phyloP scores from a whole-genome alignment of 495 filamentous ascomycete genomes.

The Aspergillus campestris region DNA sequence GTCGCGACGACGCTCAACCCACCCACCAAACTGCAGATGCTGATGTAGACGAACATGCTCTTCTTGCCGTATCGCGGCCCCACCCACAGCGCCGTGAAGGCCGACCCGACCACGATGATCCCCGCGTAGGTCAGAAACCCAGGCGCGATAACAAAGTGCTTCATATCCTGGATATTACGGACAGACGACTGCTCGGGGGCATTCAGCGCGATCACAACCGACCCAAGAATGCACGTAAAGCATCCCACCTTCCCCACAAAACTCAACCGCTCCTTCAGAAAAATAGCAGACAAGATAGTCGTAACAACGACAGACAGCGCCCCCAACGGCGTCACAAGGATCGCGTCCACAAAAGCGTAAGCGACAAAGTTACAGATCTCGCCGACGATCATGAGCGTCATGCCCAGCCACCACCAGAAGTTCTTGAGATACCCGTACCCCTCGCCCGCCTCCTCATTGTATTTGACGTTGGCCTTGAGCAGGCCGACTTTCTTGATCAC shows the following conservation, averaged over 20 bases:
- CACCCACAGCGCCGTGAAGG: conserved; percentile 69
- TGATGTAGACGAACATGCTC: conserved; percentile 95
- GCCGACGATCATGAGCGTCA: conserved; percentile 95
- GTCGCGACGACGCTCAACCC: conserved; percentile 92
- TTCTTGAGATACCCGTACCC: conserved; percentile 99
- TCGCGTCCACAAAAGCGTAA: conserved; percentile 95
- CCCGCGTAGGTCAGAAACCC: conserved; percentile 83
- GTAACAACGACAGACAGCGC: conserved; percentile 94
- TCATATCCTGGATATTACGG: conserved; percentile 85
- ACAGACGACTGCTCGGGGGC: conserved; percentile 81
- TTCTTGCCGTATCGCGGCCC: conserved; percentile 90
- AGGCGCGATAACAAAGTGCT: conserved; percentile 76
- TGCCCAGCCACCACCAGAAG: conserved; percentile 88
- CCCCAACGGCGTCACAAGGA: conserved; percentile 88
- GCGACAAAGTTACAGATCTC: conserved; percentile 97
- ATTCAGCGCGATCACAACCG: conserved; percentile 89
- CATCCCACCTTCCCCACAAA: conserved; percentile 95
- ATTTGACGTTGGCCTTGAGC: conserved; percentile 89
- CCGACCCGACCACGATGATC: conserved; percentile 64
- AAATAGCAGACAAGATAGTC: conserved; percentile 87
- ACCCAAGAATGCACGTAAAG: conserved; percentile 89
- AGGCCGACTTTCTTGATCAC: conserved; percentile 91
- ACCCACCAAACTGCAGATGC: conserved; percentile 89
- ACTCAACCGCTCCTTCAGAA: conserved; percentile 89
- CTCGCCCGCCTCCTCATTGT: conserved; percentile 91